Base-by-base conservation (phyloP, 495 filamentous ascomycete species). In the Aspergillus coremiiformis region DNA sequence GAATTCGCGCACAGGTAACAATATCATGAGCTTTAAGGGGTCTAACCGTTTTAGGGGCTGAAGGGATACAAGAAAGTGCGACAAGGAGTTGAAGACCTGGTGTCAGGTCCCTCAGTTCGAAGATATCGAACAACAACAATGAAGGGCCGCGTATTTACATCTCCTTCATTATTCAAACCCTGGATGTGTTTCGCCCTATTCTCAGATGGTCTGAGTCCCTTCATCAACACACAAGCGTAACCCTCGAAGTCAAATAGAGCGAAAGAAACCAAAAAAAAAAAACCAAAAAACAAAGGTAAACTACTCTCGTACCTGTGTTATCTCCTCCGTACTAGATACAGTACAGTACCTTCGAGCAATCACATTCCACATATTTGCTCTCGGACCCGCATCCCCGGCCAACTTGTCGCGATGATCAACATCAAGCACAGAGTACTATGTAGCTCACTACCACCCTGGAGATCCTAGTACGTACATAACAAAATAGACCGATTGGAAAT, bases 1-100 rank as follows among this genome's bases (percentile, higher is more conserved):
- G 44, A 41, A 23, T 56, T 39, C 52, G 37, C 59, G 59, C 59
- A 58, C 55, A 51, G 55, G 58, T 55, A 51, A 43, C 52, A 49
- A 39, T 50, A 24, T 49, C 32, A 19, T 26, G 52, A 53, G 57
- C 45, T 29, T 37, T 37, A 22, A 29, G 15, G 21, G 46, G 32
- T 48, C 45, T 43, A 44, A 21, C 23, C 24, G 35, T 37, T 42
- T 21, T n/a, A 1, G 9, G 15, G 20, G n/a, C 15, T 15, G 27
- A 17, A 21, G 29, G 44, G 44, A 47, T 47, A 12, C 44, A n/a
- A 17, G 19, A n/a, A 21, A 6, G 10, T 47, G 24, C 15, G 20
- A 39, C 32, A 49, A 39, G 47, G 45, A 21, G 33, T 35, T 17
- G 23, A 4, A 47, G 9, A 19, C 9, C 19, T 27, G n/a, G 5